Evolutionary conservation across 2,329 filamentous ascomycete genomes (phyloP).

Genomic region (Claviceps pazoutovae): DNA sequence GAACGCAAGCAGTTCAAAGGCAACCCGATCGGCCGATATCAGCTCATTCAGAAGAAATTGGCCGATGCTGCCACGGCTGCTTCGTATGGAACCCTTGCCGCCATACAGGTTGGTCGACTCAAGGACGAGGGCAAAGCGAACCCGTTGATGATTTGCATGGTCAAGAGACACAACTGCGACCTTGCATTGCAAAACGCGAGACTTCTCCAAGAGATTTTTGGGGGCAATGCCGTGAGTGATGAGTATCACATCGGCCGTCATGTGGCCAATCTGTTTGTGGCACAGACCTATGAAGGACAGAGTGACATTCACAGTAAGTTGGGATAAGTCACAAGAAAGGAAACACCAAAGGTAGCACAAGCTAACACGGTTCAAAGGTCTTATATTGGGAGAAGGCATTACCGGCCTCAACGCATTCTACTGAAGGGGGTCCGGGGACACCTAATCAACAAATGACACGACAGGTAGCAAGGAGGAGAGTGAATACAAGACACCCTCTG

Average conservation of each 20-base stretch:
- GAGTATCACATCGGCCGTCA: constrained; percentile 93
- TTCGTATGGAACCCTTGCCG: constrained; percentile 79
- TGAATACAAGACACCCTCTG: not conserved
- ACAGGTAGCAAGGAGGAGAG: not conserved
- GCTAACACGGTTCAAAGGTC: constrained; percentile 31
- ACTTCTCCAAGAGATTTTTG: constrained; percentile 84
- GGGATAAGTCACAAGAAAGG: not conserved
- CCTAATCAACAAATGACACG: not conserved
- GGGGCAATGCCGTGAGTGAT: constrained; percentile 94
- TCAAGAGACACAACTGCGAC: constrained; percentile 97
- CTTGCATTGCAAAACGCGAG: constrained; percentile 68
- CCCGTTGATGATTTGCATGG: constrained; percentile 93
- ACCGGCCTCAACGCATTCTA: constrained; percentile 71
- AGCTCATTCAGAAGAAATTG: constrained; percentile 95
- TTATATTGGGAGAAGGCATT: constrained; percentile 55
- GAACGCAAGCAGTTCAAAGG: constrained; percentile 93
- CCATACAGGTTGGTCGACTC: constrained; percentile 77
- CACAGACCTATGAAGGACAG: constrained; percentile 96
- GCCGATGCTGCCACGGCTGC: constrained; percentile 85
- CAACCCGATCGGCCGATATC: constrained; percentile 89
- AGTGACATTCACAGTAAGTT: constrained; percentile 89
- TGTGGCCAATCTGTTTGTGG: constrained; percentile 91
- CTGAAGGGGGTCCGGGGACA: constrained; percentile 19
- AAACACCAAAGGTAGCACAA: not conserved
- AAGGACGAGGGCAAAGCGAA: constrained; percentile 82